phyloP scores from a whole-genome alignment of 768 basidiomycete genomes.

The Termitomyces sp. region DNA sequence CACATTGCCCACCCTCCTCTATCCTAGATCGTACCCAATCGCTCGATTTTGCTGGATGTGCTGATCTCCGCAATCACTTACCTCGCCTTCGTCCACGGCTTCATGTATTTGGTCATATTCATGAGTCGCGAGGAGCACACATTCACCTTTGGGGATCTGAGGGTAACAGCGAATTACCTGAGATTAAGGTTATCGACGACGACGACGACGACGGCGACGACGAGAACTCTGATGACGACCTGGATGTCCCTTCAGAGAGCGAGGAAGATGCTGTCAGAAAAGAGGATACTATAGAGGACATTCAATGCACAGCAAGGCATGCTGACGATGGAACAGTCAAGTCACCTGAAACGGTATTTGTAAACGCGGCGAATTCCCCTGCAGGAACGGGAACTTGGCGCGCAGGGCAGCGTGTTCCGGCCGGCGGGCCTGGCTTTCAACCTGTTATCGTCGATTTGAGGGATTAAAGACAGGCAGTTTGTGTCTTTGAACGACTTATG shows the following conservation, averaged over 20 bases:
- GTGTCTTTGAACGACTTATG: no score
- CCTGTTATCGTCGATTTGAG: no score
- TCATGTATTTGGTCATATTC: slow-evolving; percentile 62
- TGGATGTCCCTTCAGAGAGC: not conserved
- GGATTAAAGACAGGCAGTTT: not conserved
- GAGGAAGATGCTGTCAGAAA: not conserved
- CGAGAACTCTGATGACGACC: not conserved
- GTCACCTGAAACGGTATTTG: not conserved
- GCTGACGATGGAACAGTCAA: not conserved
- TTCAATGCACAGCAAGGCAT: not conserved
- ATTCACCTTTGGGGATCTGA: slow-evolving; percentile 30
- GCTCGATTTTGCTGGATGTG: no score
- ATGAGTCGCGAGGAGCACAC: slow-evolving; percentile 60
- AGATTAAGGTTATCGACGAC: not conserved
- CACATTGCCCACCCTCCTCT: slow-evolving; percentile 4
- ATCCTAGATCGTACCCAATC: slow-evolving; percentile 40
- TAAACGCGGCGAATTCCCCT: no score
- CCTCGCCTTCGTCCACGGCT: slow-evolving; percentile 34
- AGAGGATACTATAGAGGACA: not conserved
- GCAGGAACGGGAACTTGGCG: not conserved
- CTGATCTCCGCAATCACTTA: no score
- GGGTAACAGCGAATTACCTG: not conserved
- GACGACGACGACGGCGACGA: not conserved
- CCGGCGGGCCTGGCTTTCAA: not conserved
- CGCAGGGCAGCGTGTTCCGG: not conserved